These are phyloP conservation scores for Cutaneotrichosporon dermatis DNA, from an alignment of 1,284 basidiomycete genomes.

Conservation along the genomic window DNA sequence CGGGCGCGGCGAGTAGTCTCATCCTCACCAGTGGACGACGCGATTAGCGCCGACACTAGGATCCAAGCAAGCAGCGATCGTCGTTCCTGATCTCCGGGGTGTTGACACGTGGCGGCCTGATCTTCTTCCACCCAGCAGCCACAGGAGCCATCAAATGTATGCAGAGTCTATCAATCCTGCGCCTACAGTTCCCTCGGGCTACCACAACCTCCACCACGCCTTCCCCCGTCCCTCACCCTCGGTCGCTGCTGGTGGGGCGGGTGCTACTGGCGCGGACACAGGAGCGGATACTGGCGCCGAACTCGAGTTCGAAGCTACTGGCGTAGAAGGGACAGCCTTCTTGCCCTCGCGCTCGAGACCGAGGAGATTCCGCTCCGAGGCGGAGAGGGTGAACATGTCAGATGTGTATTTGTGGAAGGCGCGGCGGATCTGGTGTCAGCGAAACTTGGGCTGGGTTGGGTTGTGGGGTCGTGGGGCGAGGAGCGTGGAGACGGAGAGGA, in stretches of 20 bases:
- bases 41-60: too few species aligned
- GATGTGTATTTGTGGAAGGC: conserved; percentile 23
- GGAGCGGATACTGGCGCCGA: neutral
- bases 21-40: too few species aligned
- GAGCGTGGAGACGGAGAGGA: too few species aligned
- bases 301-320: too few species aligned
- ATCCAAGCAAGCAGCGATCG: too few species aligned
- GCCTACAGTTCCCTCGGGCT: neutral
- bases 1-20: too few species aligned
- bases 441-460: too few species aligned
- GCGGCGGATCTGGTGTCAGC: conserved; percentile 28
- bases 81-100: too few species aligned
- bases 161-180: neutral
- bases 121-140: too few species aligned
- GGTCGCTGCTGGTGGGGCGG: neutral
- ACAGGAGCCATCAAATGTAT: neutral
- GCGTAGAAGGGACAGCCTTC: neutral
- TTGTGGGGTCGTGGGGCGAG: too few species aligned
- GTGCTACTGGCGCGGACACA: neutral
- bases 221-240: neutral
- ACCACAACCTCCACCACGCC: neutral
- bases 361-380: conserved; percentile 24
- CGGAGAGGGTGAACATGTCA: conserved; percentile 29
- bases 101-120: too few species aligned
- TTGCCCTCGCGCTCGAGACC: conserved; percentile 11